Conservation (phyloP, 2,329 filamentous ascomycete genomes). For the Dactylonectria estremocensis region DNA sequence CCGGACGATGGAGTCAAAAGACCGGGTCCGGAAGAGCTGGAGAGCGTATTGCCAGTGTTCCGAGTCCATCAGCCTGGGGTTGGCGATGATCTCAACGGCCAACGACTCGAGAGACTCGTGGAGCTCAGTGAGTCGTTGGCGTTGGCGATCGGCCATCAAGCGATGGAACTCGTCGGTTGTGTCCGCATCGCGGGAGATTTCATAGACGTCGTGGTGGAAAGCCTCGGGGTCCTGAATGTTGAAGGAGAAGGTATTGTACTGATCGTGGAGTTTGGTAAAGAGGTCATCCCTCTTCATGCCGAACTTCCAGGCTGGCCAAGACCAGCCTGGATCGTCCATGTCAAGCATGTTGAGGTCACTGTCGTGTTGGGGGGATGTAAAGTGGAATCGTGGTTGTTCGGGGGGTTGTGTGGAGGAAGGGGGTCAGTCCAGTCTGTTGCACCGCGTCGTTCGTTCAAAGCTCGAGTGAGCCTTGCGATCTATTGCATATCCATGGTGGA, state of each 20-base stretch:
- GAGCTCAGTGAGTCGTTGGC: conserved; percentile 68
- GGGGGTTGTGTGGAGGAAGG: conserved; percentile 40
- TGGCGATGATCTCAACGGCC: conserved; percentile 73
- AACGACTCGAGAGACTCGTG: conserved; percentile 70
- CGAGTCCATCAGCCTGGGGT: conserved; percentile 71
- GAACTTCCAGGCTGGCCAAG: conserved; percentile 76
- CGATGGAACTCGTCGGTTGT: conserved; percentile 69
- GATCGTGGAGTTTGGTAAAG: conserved; percentile 70
- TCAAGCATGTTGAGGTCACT: conserved; percentile 74
- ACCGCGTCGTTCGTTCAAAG: conserved; percentile 37
- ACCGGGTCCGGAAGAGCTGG: conserved; percentile 72
- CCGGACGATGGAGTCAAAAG: conserved; percentile 72
- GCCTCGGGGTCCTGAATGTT: conserved; percentile 72
- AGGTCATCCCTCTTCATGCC: conserved; percentile 73
- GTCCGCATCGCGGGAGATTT: conserved; percentile 67
- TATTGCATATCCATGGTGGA: conserved; percentile 49
- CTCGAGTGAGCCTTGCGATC: conserved; percentile 47
- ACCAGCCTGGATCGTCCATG: conserved; percentile 68
- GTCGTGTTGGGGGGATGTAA: conserved; percentile 39
- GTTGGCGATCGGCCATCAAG: conserved; percentile 68
- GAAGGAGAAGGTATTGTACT: conserved; percentile 72
- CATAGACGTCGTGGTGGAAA: conserved; percentile 74
- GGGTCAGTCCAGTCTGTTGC: conserved; percentile 41
- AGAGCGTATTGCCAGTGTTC: conserved; percentile 72
- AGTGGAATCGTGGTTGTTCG: conserved; percentile 31